Conservation (phyloP, 2,329 filamentous ascomycete genomes). For the Arthrobotrys musiformis region DNA sequence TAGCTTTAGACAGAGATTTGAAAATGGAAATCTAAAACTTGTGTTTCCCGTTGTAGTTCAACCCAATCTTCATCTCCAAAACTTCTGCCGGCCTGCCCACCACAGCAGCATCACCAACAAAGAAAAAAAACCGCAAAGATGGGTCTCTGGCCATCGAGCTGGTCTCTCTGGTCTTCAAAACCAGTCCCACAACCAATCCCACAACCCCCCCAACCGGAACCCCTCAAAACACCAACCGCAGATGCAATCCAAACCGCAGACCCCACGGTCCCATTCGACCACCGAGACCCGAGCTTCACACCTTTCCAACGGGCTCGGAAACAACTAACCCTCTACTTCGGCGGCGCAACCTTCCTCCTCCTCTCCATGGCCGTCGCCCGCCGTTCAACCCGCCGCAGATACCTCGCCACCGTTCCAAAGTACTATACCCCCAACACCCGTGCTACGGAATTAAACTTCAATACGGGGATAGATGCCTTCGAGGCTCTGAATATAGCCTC, state of each 20-base stretch:
- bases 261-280: not conserved
- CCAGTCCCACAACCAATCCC: not conserved
- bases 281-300: conserved; percentile 47
- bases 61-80: not conserved
- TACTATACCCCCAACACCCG: conserved; percentile 76
- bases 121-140: conserved; percentile 18
- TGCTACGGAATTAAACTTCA: conserved; percentile 66
- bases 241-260: conserved; percentile 4
- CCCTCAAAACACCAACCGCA: conserved; percentile 3
- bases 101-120: not conserved
- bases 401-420: conserved; percentile 70
- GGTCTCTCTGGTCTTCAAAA: conserved; percentile 37
- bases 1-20: too few species aligned
- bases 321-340: conserved; percentile 77
- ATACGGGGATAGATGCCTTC: conserved; percentile 77
- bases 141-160: conserved; percentile 43
- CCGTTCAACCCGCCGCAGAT: conserved; percentile 73
- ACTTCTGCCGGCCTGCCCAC: not conserved
- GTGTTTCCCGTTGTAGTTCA: not conserved
- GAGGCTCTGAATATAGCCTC: conserved; percentile 89
- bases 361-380: conserved; percentile 77
- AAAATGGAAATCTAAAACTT: not conserved
- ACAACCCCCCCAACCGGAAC: not conserved
- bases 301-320: conserved; percentile 67
- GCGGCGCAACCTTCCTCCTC: conserved; percentile 79